These are phyloP conservation scores for Durio zibethinus DNA, from an alignment of 345 rosid species.

Conservation along the genomic window DNA sequence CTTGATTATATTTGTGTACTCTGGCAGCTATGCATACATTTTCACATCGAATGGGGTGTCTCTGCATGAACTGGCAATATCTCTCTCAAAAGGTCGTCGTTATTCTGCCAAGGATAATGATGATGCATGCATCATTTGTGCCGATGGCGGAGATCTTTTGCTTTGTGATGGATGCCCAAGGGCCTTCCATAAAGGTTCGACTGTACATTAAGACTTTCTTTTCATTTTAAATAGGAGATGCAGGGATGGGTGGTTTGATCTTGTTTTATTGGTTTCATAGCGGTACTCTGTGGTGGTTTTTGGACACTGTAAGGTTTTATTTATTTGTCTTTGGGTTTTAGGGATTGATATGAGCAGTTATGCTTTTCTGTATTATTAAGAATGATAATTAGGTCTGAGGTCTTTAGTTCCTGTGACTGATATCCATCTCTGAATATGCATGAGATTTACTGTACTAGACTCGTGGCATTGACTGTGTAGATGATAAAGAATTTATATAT, in stretches of 20 bases:
- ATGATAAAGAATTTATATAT: background rate
- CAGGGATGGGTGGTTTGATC: background rate
- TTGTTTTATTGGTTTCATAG: background rate
- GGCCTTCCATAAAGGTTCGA: slow-evolving; percentile 84
- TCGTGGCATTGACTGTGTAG: background rate
- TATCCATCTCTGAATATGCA: background rate
- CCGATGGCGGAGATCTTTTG: slow-evolving; percentile 93
- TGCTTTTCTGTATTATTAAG: background rate
- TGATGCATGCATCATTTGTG: slow-evolving; percentile 82
- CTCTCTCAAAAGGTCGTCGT: slow-evolving; percentile 70
- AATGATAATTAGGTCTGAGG: too few relatives aligned
- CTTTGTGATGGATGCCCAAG: slow-evolving; percentile 96
- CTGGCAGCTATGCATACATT: slow-evolving; percentile 80
- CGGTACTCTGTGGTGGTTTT: background rate
- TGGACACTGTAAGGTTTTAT: background rate
- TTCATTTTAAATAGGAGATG: background rate
- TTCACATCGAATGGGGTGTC: slow-evolving; percentile 97
- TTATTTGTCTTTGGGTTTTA: background rate
- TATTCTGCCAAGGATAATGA: slow-evolving; percentile 76
- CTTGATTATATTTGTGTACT: slow-evolving; percentile 18
- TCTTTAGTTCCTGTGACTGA: background rate
- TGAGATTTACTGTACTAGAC: background rate
- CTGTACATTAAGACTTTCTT: slow-evolving; percentile 5
- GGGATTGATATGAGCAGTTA: background rate
- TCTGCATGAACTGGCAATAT: slow-evolving; percentile 88